Base-by-base conservation (phyloP, 2,329 filamentous ascomycete genomes). In the Hymenoscyphus infarciens region DNA sequence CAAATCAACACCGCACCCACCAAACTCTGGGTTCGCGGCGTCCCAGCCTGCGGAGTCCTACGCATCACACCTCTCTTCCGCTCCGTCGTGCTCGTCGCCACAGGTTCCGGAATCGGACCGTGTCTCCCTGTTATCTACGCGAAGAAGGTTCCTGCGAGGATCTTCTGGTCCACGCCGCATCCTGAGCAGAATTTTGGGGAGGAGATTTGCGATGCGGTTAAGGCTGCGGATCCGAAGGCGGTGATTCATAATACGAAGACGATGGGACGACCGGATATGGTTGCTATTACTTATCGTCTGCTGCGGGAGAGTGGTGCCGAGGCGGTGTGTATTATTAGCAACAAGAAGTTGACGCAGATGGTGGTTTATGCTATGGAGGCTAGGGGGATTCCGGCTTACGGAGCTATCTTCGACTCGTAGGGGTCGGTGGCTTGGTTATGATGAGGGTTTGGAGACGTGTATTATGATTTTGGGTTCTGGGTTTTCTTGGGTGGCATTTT, bases 81-180 rank as follows among this genome's bases (percentile, higher is more conserved):
- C 63, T 82, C 82, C 25, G 77, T 90, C 63, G 80, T 92, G 33
- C 76, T 92, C 63, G 83, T 91, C 7, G 87, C 85, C 5, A 92
- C 89, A 0, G 89, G 89, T 1, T 90, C 88, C 0, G 89, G 89
- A 2, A 90, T 92, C 63, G 89, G 87, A 0, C 89, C 89, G 0
- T 83, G 86, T 60, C 77, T 91, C 13, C 75, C 68, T 2, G 63
- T 70, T 19, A 70, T 72, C 19, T 64, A 69, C 22, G 67, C 67
- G 22, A 65, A 69, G 5, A 58, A 67, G 8, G 63, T 69, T 1
- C 63, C 66, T 7, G 64, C 70, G 4, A 66, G 70, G 5, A 67
- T 77, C 31, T 69, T 78, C 33, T 78, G 76, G 76, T 73, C 71
- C 4, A 75, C 76, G n/a, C 71, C 70, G 5, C 68, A 71, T 45